These are phyloP conservation scores for Cercospora zeae-maydis DNA, from an alignment of 2,329 filamentous ascomycete species.

Conservation along the genomic window DNA sequence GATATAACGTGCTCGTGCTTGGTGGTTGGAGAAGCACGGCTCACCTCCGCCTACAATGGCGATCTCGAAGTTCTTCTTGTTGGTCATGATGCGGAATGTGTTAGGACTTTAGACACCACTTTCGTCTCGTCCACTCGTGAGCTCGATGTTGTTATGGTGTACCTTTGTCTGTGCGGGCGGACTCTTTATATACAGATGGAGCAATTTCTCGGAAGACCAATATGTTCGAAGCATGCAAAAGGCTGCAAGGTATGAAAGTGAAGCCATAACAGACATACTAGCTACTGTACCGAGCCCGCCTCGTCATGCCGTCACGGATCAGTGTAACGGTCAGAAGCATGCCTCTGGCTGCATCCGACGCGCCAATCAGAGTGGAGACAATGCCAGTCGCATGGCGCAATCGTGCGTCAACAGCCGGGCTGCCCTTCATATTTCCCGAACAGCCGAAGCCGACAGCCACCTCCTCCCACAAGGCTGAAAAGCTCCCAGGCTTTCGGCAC, in stretches of 20 bases:
- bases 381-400: neutral
- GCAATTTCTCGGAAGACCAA: neutral
- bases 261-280: neutral
- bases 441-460: neutral
- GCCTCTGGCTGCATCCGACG: neutral
- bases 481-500: neutral
- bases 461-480: neutral
- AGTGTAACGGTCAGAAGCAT: neutral
- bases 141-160: neutral
- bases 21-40: neutral
- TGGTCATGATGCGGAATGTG: conserved; percentile 12
- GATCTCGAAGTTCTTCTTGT: conserved; percentile 22
- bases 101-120: neutral
- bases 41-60: conserved; percentile 26
- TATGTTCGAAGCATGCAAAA: neutral
- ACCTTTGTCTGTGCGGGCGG: neutral
- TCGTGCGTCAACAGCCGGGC: neutral
- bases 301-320: neutral
- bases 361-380: neutral
- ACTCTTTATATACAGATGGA: neutral
- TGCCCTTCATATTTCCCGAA: neutral
- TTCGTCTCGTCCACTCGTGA: neutral
- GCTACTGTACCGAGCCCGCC: neutral
- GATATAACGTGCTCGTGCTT: neutral
- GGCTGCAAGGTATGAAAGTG: neutral